Evolutionary conservation across 495 filamentous ascomycete species (phyloP).

Genomic region (Amorphotheca resinae): DNA sequence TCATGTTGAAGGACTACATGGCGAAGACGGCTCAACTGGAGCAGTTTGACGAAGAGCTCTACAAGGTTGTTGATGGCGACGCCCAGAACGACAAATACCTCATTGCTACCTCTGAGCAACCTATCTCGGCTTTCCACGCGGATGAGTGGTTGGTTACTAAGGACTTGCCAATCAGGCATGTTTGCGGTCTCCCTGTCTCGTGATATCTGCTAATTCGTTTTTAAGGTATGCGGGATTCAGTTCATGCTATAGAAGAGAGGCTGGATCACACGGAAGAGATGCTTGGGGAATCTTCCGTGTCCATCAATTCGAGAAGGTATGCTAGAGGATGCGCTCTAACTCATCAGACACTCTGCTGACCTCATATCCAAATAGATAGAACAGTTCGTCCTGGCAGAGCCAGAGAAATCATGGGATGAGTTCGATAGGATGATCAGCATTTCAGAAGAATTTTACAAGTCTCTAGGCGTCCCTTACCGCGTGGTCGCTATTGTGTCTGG

Average conservation of each 20-base stretch:
- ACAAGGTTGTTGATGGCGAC: slow-evolving; percentile 87
- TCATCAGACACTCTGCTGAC: neutral
- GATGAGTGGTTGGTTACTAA: slow-evolving; percentile 83
- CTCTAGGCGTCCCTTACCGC: slow-evolving; percentile 76
- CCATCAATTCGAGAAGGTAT: slow-evolving; percentile 93
- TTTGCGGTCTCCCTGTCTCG: neutral
- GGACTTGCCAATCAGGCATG: slow-evolving; percentile 55
- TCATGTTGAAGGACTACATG: slow-evolving; percentile 95
- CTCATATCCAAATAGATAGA: slow-evolving; percentile 46
- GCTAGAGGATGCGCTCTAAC: neutral
- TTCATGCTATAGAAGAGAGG: slow-evolving; percentile 92
- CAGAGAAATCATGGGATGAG: slow-evolving; percentile 85
- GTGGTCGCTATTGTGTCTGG: slow-evolving; percentile 90
- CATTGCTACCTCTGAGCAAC: slow-evolving; percentile 95
- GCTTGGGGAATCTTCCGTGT: slow-evolving; percentile 98
- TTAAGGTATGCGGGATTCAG: slow-evolving; percentile 75
- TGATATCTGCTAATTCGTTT: no score
- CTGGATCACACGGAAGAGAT: slow-evolving; percentile 82
- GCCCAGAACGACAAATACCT: slow-evolving; percentile 87
- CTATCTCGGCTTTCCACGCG: slow-evolving; percentile 80
- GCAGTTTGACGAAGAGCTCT: slow-evolving; percentile 94
- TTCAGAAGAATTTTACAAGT: slow-evolving; percentile 91
- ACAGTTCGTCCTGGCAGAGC: slow-evolving; percentile 88
- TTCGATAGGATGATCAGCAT: slow-evolving; percentile 86
- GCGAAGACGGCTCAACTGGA: slow-evolving; percentile 97